These are phyloP conservation scores for Trametes punicea DNA, from an alignment of 768 basidiomycete genomes.

Conservation along the genomic window DNA sequence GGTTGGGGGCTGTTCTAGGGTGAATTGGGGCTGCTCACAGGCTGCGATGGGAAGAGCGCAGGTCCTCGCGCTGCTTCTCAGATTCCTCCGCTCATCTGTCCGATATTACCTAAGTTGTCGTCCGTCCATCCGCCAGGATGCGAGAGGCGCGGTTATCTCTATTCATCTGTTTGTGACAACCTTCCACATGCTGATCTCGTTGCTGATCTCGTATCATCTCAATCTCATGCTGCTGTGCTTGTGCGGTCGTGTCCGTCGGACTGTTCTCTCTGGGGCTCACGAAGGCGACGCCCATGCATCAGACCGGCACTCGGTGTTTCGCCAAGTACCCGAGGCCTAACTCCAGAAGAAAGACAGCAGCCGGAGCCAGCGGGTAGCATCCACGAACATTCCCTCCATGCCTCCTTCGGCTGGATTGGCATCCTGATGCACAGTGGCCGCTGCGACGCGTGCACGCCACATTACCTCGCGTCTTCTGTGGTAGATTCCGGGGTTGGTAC, in stretches of 20 bases:
- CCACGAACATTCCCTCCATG: not conserved
- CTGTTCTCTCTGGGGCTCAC: too few species aligned
- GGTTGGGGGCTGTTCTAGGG: not conserved
- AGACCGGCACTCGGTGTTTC: not conserved
- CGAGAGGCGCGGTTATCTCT: not conserved
- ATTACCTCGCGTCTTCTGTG: too few species aligned
- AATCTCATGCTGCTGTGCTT: too few species aligned
- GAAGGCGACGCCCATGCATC: not conserved
- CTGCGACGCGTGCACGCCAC: too few species aligned
- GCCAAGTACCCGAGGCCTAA: slow-evolving; percentile 6
- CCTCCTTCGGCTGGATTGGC: not conserved
- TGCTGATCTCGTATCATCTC: too few species aligned
- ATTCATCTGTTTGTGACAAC: too few species aligned
- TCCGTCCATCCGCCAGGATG: not conserved
- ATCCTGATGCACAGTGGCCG: too few species aligned
- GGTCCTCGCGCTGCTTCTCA: not conserved
- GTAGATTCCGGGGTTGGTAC: too few species aligned
- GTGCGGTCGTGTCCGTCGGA: too few species aligned
- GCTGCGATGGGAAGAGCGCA: not conserved
- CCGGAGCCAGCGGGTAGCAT: not conserved
- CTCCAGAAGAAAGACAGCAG: not conserved
- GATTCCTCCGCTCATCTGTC: slow-evolving; percentile 12
- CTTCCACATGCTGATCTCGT: too few species aligned
- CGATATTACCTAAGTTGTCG: slow-evolving; percentile 15
- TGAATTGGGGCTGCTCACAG: not conserved